Percentiles rank a stretch among this genome's conserved stretches.
phyloP scores from a whole-genome alignment of 345 rosid genomes.

The Rhodamnia rubescens region DNA sequence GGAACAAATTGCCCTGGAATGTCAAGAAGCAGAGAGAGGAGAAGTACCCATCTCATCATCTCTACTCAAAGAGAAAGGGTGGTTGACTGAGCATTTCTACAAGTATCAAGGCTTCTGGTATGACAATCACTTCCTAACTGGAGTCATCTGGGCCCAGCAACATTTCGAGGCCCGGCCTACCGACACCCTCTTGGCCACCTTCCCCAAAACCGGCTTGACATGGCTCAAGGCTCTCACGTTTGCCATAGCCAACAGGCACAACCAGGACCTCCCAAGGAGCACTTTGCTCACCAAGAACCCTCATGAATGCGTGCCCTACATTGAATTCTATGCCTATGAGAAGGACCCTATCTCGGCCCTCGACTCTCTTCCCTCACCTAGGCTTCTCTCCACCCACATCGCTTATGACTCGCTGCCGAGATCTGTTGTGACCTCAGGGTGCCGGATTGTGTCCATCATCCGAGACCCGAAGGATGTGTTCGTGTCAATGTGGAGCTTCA shows the following conservation, averaged over 20 bases:
- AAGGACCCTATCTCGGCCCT: background rate
- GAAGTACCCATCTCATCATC: background rate
- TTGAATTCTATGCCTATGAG: conserved; percentile 2
- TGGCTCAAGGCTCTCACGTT: conserved; percentile 17
- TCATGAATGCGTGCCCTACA: conserved; percentile 1
- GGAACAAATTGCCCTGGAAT: background rate
- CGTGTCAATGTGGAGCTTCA: conserved; percentile 21
- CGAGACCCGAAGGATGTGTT: conserved; percentile 31
- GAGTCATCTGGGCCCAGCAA: conserved; percentile 1
- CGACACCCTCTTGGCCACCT: conserved; percentile 8
- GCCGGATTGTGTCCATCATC: conserved; percentile 24
- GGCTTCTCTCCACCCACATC: conserved; percentile 13
- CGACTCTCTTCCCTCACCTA: background rate
- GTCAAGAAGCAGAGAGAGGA: background rate
- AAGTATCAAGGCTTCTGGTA: conserved; percentile 11
- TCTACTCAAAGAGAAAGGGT: conserved; percentile 1
- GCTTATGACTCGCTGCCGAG: conserved; percentile 6
- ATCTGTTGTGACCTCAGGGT: background rate
- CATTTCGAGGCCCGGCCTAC: conserved; percentile 10
- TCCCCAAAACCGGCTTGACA: conserved; percentile 14
- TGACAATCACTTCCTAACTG: background rate
- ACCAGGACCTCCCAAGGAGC: background rate
- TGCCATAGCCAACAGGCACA: background rate
- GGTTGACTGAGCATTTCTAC: conserved; percentile 1
- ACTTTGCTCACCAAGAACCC: background rate